Evolutionary conservation across 1,284 basidiomycete species (phyloP), one percentile per base, ranked within the genome.

Genomic region (Marasmius oreades): DNA sequence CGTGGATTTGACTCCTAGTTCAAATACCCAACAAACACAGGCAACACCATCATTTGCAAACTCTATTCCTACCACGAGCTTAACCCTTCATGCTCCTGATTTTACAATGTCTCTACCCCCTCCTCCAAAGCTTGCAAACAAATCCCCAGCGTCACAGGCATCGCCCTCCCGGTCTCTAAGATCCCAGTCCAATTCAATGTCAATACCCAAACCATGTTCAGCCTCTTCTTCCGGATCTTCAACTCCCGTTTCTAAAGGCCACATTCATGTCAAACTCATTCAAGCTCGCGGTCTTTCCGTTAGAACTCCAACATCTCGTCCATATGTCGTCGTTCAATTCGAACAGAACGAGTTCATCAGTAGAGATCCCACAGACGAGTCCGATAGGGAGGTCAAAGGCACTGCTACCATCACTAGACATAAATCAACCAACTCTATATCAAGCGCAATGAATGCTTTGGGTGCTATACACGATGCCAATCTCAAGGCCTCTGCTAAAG

Each of bases 271-370:
- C 74, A 98, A 98, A 75, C 85, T 99, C 69, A 93, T 99, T 70
- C 86, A 90, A 59, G 97, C 93, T 4, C 85, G 93, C 56, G 85
- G 85, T n/a, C 86, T 99, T 68, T 86, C 87, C 62, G 87, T 93
- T 47, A 77, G 80, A 37, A 80, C 85, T 23, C 70, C 82, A 18
- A 73, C 77, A 51, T 84, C 89, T 2, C 81, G 90, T 22, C 97
- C 96, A 12, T 99, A 99, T 70, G 93, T 95, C 63, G 96, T 99
- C 68, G 94, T 97, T 64, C 91, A 95, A 71, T 99, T 98, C 73
- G 96, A 99, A 77, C 93, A 98, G 75, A 98, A 95, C 80, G 96
- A 99, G 74, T 99, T 98, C 70, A 90, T 99, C 69, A 90, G 88
- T 62, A 79, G 96, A 57, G 93, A 97, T 67, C 93, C 96, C 20